A percentile compares a stretch with the other conserved stretches of the same genome.
phyloP scores from a whole-genome alignment of 352 stramenopile species.

The Lagenidium sp. region DNA sequence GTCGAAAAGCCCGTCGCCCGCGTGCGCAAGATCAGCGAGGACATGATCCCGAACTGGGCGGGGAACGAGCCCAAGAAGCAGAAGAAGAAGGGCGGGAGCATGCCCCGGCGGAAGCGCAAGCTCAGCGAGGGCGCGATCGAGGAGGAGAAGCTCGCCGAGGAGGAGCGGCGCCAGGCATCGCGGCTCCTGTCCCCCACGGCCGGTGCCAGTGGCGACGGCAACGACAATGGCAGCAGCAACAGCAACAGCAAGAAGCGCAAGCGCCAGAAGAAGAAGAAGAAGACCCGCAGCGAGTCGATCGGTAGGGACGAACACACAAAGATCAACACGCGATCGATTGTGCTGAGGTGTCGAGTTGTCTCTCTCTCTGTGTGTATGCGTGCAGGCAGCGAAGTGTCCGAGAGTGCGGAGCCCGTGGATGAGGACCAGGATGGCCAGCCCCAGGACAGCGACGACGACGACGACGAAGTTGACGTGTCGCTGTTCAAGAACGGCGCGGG shows the following conservation, averaged over 20 bases:
- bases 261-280: slow-evolving; percentile 23
- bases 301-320: slow-evolving; percentile 11
- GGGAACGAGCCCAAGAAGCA: slow-evolving; percentile 22
- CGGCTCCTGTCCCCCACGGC: slow-evolving; percentile 40
- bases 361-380: too few species aligned
- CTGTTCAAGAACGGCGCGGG: slow-evolving; percentile 39
- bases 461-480: slow-evolving; percentile 25
- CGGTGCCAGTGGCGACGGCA: slow-evolving; percentile 15
- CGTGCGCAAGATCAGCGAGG: slow-evolving; percentile 55
- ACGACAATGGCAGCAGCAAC: slow-evolving; percentile 16
- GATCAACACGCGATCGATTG: too few species aligned
- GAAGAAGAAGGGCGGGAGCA: slow-evolving; percentile 46
- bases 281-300: slow-evolving; percentile 9
- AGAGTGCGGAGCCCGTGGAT: slow-evolving; percentile 4
- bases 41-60: slow-evolving; percentile 58
- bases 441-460: slow-evolving; percentile 8
- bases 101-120: slow-evolving; percentile 72
- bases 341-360: too few species aligned
- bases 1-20: slow-evolving; percentile 19
- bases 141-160: slow-evolving; percentile 54
- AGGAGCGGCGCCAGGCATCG: slow-evolving; percentile 61
- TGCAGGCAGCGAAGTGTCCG: slow-evolving; percentile 18
- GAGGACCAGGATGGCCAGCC: slow-evolving; percentile 17
- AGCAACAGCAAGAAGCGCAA: slow-evolving; percentile 31
- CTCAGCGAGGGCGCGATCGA: slow-evolving; percentile 72